These are phyloP conservation scores for Russula vinacea DNA, from an alignment of 768 basidiomycete species.

Conservation along the genomic window DNA sequence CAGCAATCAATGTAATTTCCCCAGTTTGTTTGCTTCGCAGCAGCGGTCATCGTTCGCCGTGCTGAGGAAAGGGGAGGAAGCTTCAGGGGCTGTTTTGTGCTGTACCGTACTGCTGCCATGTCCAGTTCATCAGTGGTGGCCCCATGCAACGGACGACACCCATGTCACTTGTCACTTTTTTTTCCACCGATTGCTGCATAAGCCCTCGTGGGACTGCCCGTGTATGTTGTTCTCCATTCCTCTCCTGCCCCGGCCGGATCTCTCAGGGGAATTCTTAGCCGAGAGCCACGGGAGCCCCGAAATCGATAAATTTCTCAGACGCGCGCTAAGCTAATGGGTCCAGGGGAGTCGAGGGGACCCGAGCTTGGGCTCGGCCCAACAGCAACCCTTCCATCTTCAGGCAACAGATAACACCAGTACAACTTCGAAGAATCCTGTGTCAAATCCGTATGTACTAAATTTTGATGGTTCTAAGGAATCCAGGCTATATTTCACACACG, in stretches of 20 bases:
- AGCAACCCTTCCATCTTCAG: not conserved
- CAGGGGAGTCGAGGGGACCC: not conserved
- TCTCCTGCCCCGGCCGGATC: slow-evolving; percentile 19
- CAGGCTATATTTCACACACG: slow-evolving; percentile 13
- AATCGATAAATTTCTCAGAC: not conserved
- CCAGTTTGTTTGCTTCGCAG: no score
- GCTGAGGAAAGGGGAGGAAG: not conserved
- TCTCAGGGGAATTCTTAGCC: not conserved
- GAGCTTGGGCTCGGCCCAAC: not conserved
- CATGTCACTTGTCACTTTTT: not conserved
- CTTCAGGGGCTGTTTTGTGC: not conserved
- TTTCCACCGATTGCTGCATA: not conserved
- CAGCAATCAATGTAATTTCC: no score
- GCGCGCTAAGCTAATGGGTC: slow-evolving; percentile 16
- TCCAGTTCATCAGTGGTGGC: not conserved
- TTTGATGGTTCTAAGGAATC: slow-evolving; percentile 17
- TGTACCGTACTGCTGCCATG: not conserved
- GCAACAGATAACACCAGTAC: slow-evolving; percentile 13
- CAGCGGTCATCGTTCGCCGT: no score
- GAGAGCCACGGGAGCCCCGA: not conserved
- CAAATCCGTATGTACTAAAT: slow-evolving; percentile 1
- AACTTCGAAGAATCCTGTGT: slow-evolving; percentile 10
- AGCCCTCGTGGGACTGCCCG: not conserved
- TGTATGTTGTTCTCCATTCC: not conserved
- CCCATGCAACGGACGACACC: not conserved